These are phyloP conservation scores for Paramecium primaurelia DNA, from an alignment of 73 alveolate genomes.

Conservation along the genomic window DNA sequence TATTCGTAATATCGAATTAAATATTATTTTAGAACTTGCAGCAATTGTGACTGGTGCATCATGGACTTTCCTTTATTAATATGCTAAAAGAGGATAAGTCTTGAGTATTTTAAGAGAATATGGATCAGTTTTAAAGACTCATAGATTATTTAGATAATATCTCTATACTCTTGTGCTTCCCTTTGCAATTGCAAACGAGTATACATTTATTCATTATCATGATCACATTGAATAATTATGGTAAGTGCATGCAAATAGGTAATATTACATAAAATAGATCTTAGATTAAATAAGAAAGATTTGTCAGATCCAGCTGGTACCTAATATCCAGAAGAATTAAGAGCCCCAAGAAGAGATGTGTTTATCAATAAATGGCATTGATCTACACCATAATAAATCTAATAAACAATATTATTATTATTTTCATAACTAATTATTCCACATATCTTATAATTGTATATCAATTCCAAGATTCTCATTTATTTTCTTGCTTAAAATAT, in stretches of 20 bases:
- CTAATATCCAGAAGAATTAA: slow-evolving; percentile 54
- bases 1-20: background rate
- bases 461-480: background rate
- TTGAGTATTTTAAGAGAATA: slow-evolving; percentile 56
- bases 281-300: slow-evolving; percentile 51
- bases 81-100: slow-evolving; percentile 58
- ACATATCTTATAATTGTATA: background rate
- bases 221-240: slow-evolving; percentile 56
- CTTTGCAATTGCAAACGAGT: background rate
- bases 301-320: slow-evolving; percentile 53
- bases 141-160: background rate
- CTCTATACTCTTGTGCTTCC: slow-evolving; percentile 55
- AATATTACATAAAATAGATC: background rate
- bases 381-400: background rate
- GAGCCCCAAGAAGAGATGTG: slow-evolving; percentile 54
- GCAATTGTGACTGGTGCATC: slow-evolving; percentile 39
- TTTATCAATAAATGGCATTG: slow-evolving; percentile 30
- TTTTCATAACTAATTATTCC: background rate
- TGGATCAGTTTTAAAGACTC: slow-evolving; percentile 52
- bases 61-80: slow-evolving; percentile 49
- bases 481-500: too few relatives aligned
- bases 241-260: slow-evolving; percentile 59
- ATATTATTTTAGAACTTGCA: background rate
- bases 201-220: slow-evolving; percentile 4
- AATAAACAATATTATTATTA: background rate